Evolutionary conservation across 2,329 filamentous ascomycete species (phyloP), one percentile per base, ranked within the genome.

Genomic region (Penicillium italicum): DNA sequence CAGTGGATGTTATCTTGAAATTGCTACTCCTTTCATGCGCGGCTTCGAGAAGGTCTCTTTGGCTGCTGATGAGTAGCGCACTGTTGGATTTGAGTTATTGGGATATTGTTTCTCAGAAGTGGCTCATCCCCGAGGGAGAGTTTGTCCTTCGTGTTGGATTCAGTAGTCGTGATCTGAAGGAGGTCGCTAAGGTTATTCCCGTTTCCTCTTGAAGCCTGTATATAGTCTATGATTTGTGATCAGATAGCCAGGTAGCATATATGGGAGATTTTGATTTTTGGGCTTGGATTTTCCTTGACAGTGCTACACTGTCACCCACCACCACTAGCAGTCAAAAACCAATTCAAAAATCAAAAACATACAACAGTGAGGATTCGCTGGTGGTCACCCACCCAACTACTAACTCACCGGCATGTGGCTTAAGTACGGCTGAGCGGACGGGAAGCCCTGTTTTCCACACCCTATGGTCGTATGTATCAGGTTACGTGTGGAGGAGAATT

Each of bases 11-110:
- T 28, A 28, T 28, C 26, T 28, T 28, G 5, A 28, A 6, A 28
- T 28, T 26, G 26, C 26, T 28, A 28, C 5, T 28, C 26, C n/a
- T n/a, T n/a, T n/a, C n/a, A n/a, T 88, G 10, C 77, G 86, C 18
- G 85, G 85, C 2, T 89, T 88, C 62, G 78, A 79, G 58, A 87
- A 88, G 74, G 73, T 85, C 6, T 67, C 68, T 16, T 28, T 68
- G 4, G 37, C 40, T 11, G 26, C 57, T 0, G 63, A 61, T 1
- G 44, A 79, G 51, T 77, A 70, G 3, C 70, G 75, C 34, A 79
- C 71, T 1, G 78, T 83, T 3, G 75, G 69, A 0, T 81, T 89
- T 61, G 72, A 76, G 14, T 62, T 81, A 85, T 54, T 89, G 86
- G 86, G 82, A 88, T 67, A 72, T 79, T 0, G 70, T 72, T 0